These are phyloP conservation scores for Dioscorea dumetorum DNA, from an alignment of 106 monocot species.

Conservation along the genomic window DNA sequence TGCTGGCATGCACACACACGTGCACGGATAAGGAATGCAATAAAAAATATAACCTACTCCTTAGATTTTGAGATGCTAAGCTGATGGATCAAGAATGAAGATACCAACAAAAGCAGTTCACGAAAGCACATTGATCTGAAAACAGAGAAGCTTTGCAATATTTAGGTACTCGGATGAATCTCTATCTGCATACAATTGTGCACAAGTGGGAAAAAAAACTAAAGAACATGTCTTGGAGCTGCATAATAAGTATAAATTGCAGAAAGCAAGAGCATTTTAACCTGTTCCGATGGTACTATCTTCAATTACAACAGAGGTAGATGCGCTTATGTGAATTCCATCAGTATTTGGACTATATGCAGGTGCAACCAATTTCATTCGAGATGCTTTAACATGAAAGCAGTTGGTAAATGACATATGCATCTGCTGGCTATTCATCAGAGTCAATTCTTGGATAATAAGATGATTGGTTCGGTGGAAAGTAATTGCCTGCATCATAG, in stretches of 20 bases:
- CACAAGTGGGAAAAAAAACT: no score
- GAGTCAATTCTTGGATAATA: slow-evolving; percentile 35
- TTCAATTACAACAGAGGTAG: slow-evolving; percentile 30
- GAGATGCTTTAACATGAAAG: slow-evolving; percentile 39
- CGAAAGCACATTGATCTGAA: background rate
- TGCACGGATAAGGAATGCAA: no score
- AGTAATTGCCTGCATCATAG: slow-evolving; percentile 51
- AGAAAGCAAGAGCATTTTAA: background rate
- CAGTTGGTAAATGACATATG: slow-evolving; percentile 62
- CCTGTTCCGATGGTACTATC: slow-evolving; percentile 58
- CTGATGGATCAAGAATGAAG: no score
- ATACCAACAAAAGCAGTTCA: no score
- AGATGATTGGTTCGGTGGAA: slow-evolving; percentile 61
- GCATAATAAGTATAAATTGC: no score
- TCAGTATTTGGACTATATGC: slow-evolving; percentile 65
- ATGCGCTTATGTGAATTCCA: slow-evolving; percentile 72
- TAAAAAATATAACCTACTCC: no score
- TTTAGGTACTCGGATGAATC: no score
- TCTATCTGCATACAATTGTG: no score
- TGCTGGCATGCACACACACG: no score
- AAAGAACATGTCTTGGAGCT: no score
- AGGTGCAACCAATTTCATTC: slow-evolving; percentile 52
- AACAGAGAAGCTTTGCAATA: background rate
- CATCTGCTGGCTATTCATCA: slow-evolving; percentile 60
- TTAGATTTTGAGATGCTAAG: no score